Evolutionary conservation across 1,284 basidiomycete genomes (phyloP).

Genomic region (Rhodotorula sp.): DNA sequence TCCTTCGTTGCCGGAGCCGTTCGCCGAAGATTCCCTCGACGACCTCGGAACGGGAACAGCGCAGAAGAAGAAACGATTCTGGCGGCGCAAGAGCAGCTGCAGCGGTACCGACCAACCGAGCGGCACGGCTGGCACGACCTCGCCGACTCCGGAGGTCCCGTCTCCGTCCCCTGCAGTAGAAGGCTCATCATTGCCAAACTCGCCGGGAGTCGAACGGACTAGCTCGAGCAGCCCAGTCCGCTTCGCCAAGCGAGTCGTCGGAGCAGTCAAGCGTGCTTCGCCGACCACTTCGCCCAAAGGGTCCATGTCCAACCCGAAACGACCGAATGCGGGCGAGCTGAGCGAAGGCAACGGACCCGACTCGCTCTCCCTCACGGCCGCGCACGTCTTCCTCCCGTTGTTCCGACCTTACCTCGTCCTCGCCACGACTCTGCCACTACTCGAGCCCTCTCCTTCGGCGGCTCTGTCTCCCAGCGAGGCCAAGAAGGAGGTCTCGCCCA

Average conservation of each 20-base stretch:
- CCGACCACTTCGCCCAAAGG: background rate
- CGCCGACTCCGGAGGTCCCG: background rate
- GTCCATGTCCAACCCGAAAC: background rate
- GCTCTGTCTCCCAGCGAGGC: too few relatives aligned
- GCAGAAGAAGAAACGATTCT: slow-evolving; percentile 29
- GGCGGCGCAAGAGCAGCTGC: slow-evolving; percentile 12
- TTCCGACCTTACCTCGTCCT: slow-evolving; percentile 37
- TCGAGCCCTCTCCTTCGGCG: background rate
- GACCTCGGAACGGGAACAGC: background rate
- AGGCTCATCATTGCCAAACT: background rate
- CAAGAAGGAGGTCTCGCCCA: slow-evolving; percentile 21
- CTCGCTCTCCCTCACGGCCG: slow-evolving; percentile 17
- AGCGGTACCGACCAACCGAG: background rate
- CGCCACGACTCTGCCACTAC: slow-evolving; percentile 19
- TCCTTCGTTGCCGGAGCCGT: background rate
- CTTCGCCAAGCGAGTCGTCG: slow-evolving; percentile 22
- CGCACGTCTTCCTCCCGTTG: slow-evolving; percentile 33
- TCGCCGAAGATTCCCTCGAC: background rate
- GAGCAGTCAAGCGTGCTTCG: slow-evolving; percentile 22
- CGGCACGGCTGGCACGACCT: too few relatives aligned
- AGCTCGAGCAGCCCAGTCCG: slow-evolving; percentile 19
- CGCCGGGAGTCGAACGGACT: background rate
- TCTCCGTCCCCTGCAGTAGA: background rate
- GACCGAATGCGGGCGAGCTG: background rate
- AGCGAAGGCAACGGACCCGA: slow-evolving; percentile 9